Evolutionary conservation across 371 early-diverging fungal species (phyloP), one percentile per base, ranked within the genome.

Genomic region (Chytridiales sp.): DNA sequence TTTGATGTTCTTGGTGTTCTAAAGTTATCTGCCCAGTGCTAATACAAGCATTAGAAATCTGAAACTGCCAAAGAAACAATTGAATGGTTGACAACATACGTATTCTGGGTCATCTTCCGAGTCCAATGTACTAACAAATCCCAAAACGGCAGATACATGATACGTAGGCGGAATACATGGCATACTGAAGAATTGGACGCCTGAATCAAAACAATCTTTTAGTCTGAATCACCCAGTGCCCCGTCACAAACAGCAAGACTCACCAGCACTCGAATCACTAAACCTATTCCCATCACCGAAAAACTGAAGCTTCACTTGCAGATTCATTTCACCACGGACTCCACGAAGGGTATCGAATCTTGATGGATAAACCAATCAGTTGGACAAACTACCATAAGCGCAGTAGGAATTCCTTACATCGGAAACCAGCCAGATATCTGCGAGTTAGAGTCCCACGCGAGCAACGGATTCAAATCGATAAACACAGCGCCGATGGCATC

Each of bases 381-480:
- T 4, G 34, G 11, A 22, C 36, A 8, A n/a, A 5, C 32, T 31
- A 30, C 24, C 17, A 29, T 4, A 34, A 35, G 9, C 6, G 51
- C 53, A 80, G n/a, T n/a, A n/a, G n/a, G n/a, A n/a, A n/a, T n/a
- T n/a, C n/a, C 85, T 50, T 80, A 85, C 29, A 89, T 81, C 0
- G 90, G 90, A 62, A 89, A 87, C 89, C 89, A 89, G 15, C 90
- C 89, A 24, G 82, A 72, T 15, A 87, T 81, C 36, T 80, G 78
- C 46, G 78, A 56, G 6, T 44, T 58, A 46, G 67, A 82, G 66
- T 89, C 88, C 79, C 76, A 73, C 19, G 78, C 75, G 35, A 87
- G 60, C 11, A 89, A 74, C 4, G 87, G 87, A 59, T 87, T 87
- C 40, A 89, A 64, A 61, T 89, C 90, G 43, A 89, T 69, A 43